These are phyloP conservation scores for Eucalyptus sp. DNA, from an alignment of 345 rosid species.

Conservation along the genomic window DNA sequence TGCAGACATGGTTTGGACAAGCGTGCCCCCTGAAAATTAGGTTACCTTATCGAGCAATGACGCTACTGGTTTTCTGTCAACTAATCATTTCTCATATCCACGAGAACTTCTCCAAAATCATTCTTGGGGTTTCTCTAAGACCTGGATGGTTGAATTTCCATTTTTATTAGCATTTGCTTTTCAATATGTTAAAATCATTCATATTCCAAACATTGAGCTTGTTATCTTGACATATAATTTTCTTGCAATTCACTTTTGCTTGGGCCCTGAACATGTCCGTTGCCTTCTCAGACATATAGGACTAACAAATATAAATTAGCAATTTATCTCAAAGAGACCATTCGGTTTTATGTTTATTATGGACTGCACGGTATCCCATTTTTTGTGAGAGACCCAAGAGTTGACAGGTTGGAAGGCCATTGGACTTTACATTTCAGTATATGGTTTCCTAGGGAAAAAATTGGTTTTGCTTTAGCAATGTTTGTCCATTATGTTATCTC, in stretches of 20 bases:
- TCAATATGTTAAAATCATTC: background rate
- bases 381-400: background rate
- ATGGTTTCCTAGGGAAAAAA: background rate
- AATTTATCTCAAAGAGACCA: background rate
- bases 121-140: background rate
- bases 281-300: background rate
- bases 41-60: background rate
- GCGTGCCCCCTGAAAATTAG: rapidly evolving
- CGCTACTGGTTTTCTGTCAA: background rate
- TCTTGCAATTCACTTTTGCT: background rate
- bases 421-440: rapidly evolving
- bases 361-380: rapidly evolving
- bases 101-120: background rate
- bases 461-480: background rate
- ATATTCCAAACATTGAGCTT: background rate
- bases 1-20: background rate
- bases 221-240: background rate
- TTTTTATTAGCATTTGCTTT: too few species aligned
- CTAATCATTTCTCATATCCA: background rate
- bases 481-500: background rate
- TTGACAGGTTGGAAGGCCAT: background rate
- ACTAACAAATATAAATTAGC: background rate
- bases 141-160: background rate
- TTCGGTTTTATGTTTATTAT: background rate
- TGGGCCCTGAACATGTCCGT: background rate